Evolutionary conservation across 805 yeast genomes (phyloP), one percentile per base, ranked within the genome.

Genomic region (Wickerhamiella hasegawae): DNA sequence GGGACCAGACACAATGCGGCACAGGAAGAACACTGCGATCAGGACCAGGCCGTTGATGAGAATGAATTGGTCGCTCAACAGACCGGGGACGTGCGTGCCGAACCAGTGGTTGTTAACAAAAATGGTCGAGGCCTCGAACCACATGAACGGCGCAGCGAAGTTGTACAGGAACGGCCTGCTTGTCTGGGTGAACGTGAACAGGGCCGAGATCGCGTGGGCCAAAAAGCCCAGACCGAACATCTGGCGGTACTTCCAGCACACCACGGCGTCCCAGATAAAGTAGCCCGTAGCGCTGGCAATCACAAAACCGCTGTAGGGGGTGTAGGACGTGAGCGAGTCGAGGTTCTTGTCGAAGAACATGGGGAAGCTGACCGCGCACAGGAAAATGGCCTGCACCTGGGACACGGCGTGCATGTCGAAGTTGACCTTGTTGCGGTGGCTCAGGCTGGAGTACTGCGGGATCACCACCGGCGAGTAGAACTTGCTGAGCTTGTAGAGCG

Each of bases 61-160:
- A 34, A 73, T 68, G 9, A 71, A 37, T 42, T 50, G 62, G 18
- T 62, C 63, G 28, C 79, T 73, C 34, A 82, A 63, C 3, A 71
- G 55, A 3, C 78, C 80, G 1, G 94, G 90, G 14, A 84, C 62
- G 47, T 80, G 76, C 22, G 78, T 67, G 23, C 83, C 74, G 55
- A 77, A 85, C 95, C 96, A 90, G 55, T 90, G 82, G 52, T 81
- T 54, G 57, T 90, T 92, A 42, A 90, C 94, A 58, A 90, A 90
- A 6, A 97, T 97, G 2, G 96, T 81, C 32, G 93, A 77, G 28
- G 80, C 66, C 58, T 90, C 98, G 56, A 79, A 90, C 33, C 80
- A 53, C 47, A 90, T 64, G 53, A 85, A 90, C 16, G 76, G 72
- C 1, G 94, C 87, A 19, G 80, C 68, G 72, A 79, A 77, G 34